Conservation (phyloP, 73 alveolate genomes). For the Paramecium pentaurelia region DNA sequence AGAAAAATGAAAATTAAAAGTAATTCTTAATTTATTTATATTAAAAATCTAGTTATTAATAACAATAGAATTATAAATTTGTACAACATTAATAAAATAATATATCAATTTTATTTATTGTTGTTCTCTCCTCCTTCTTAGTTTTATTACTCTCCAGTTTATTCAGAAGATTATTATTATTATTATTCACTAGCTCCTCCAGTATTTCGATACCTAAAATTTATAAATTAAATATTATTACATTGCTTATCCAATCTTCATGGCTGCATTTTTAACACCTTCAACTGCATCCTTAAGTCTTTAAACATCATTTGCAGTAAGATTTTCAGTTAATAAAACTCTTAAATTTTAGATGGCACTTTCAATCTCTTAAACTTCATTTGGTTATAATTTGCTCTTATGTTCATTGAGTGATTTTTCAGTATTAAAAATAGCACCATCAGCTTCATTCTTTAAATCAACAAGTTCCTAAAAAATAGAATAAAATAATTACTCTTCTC, state of each 20-base stretch:
- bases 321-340: constrained; percentile 68
- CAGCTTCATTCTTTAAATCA: constrained; percentile 88
- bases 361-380: constrained; percentile 61
- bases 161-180: background rate
- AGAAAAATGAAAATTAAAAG: background rate
- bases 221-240: background rate
- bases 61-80: background rate
- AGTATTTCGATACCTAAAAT: constrained; percentile 36
- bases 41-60: background rate
- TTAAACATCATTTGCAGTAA: constrained; percentile 69
- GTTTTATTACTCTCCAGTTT: background rate
- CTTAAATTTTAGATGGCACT: constrained; percentile 65
- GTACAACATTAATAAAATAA: background rate
- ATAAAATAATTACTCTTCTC: constrained; percentile 59
- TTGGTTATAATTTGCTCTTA: constrained; percentile 72
- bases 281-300: constrained; percentile 75
- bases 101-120: constrained; percentile 4
- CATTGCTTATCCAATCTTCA: constrained; percentile 86
- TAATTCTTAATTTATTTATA: no score
- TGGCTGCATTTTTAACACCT: constrained; percentile 78
- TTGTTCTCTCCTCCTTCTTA: constrained; percentile 30
- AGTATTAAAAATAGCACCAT: constrained; percentile 77
- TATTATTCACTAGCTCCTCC: constrained; percentile 29
- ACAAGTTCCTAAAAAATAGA: constrained; percentile 29
- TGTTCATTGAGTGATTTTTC: constrained; percentile 82